phyloP scores from a whole-genome alignment of 495 filamentous ascomycete species.

The Penicillium herquei region DNA sequence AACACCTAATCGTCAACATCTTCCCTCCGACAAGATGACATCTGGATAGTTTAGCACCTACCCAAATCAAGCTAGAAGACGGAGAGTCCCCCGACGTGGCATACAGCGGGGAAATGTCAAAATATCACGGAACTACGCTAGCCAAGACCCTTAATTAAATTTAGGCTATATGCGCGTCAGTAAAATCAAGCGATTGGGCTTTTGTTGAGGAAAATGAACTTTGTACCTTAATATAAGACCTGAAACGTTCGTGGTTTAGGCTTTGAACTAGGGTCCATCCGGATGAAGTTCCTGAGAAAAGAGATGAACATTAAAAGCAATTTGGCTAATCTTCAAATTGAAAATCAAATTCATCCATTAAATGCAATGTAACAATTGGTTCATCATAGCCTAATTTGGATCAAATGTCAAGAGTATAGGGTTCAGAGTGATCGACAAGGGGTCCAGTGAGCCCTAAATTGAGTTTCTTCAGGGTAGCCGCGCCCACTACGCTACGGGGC shows the following conservation, averaged over 20 bases:
- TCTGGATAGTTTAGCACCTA: neutral
- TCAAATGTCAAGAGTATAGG: neutral
- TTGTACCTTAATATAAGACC: neutral
- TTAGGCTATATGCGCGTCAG: neutral
- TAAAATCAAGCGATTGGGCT: neutral
- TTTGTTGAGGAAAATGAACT: neutral
- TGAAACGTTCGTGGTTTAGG: neutral
- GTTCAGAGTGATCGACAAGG: neutral
- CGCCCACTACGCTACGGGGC: slow-evolving; percentile 26
- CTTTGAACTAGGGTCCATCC: neutral
- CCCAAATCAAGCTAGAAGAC: neutral
- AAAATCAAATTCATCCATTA: too few species aligned
- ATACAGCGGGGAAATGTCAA: neutral
- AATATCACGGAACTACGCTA: neutral
- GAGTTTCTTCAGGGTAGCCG: slow-evolving; percentile 13
- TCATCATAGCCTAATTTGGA: too few species aligned
- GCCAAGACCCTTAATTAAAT: neutral
- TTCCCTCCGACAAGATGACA: neutral
- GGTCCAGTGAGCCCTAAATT: neutral
- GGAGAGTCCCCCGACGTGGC: neutral
- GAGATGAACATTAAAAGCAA: neutral
- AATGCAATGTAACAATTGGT: too few species aligned
- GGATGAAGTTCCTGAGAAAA: neutral
- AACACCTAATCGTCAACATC: neutral
- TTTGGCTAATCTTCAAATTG: neutral